These are phyloP conservation scores for Guillardia theta DNA, from an alignment of 78 protist genomes.

Conservation along the genomic window DNA sequence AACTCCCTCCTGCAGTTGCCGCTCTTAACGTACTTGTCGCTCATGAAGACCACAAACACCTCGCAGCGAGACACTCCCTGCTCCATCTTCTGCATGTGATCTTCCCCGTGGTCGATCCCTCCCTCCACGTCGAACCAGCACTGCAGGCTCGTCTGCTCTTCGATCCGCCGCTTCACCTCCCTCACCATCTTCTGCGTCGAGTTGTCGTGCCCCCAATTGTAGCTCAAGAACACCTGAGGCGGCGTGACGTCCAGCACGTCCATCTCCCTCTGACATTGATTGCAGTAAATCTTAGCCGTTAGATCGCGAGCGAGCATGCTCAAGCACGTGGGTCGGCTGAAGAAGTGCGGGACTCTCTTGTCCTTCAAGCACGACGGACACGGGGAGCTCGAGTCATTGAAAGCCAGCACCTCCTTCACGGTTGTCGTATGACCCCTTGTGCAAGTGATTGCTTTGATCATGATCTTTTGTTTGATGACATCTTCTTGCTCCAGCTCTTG, in stretches of 20 bases:
- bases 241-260: not conserved
- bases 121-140: conserved; percentile 35
- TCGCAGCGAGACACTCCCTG: not conserved
- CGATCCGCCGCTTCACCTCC: not conserved
- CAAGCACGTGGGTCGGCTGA: no score
- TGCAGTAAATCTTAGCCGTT: no score
- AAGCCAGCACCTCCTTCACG: no score
- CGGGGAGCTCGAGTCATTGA: no score
- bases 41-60: not conserved
- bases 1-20: conserved; percentile 17
- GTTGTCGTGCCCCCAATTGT: not conserved
- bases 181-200: not conserved
- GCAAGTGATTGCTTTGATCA: no score
- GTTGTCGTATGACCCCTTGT: no score
- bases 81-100: not conserved
- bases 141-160: not conserved
- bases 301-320: no score
- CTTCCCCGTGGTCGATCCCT: conserved; percentile 17
- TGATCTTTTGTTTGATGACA: no score
- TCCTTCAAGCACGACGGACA: no score
- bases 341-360: no score
- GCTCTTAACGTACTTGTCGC: not conserved
- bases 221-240: not conserved
- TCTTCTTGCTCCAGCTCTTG: no score
- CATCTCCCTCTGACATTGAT: no score